Base-by-base conservation (phyloP, 179 eudicot species). In the Silene vulgaris region DNA sequence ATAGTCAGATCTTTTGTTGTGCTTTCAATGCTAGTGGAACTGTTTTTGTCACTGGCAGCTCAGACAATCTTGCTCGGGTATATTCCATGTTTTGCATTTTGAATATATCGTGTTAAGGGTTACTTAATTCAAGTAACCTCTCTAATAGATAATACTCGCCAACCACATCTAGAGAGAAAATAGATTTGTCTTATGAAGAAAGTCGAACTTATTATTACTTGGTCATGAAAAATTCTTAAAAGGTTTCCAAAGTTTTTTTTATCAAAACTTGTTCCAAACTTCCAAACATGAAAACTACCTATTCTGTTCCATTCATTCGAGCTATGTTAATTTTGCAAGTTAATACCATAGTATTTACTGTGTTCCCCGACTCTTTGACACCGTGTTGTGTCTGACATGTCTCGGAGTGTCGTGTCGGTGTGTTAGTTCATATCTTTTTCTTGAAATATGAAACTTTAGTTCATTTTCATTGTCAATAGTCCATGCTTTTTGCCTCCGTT, bases 1-100 rank as follows among this genome's bases (percentile, higher is more conserved):
- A 61, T 82, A 89, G 88, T 87, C 97, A 93, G 84, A 91, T 93
- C 29, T 86, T 87, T 73, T 91, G 97, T 70, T 88, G 93, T 78
- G 88, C 98, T 67, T 93, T 89, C 84, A 93, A 93, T 84, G 88
- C 95, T 50, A 93, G 83, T 74, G 98, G 98, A 81, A 89, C 93
- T 64, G 88, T 90, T 79, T 93, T 93, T 84, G 98, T 93, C 67
- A 93, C 98, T 77, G 98, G 98, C 29, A 93, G 98, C 87, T 91
- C 98, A 61, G 98, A 93, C 81, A 88, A 85, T 82, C 82, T 85
- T 83, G 98, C 98, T 60, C 89, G 98, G 92, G 98, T 93, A 92
- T 48, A 65, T 61, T 23, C 60, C 32, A 1, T 13, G 57, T 2
- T 81, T 74, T 57, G 21, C 60, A 43, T 40, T 43, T 11, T 21